These are phyloP conservation scores for Echeveria elegans DNA, from an alignment of 164 flowering plant genomes.

Conservation along the genomic window DNA sequence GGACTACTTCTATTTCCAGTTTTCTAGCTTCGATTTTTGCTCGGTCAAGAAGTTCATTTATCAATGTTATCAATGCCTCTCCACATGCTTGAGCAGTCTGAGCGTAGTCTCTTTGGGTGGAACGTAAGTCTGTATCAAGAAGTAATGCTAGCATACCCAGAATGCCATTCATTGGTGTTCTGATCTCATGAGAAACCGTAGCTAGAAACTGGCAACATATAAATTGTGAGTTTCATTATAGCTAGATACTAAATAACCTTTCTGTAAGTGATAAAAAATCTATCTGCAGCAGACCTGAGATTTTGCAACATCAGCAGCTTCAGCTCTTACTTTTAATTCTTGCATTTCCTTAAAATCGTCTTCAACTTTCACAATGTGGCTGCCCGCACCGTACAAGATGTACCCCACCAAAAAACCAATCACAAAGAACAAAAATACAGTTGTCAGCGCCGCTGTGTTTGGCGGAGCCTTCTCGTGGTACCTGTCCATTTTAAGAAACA, in stretches of 20 bases:
- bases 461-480: conserved; percentile 63
- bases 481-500: conserved; percentile 25
- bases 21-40: conserved; percentile 95
- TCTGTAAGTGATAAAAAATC: not conserved
- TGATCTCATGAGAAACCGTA: conserved; percentile 93
- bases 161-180: conserved; percentile 97
- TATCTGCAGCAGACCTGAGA: conserved; percentile 74
- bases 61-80: conserved; percentile 66
- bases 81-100: conserved; percentile 92
- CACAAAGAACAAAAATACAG: conserved; percentile 50
- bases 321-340: conserved; percentile 73
- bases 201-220: conserved; percentile 71
- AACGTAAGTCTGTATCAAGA: conserved; percentile 66
- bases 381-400: conserved; percentile 55
- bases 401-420: conserved; percentile 62
- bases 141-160: conserved; percentile 90
- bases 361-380: conserved; percentile 74
- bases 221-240: not conserved
- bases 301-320: conserved; percentile 94
- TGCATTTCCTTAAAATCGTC: conserved; percentile 77
- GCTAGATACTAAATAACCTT: not conserved
- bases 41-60: conserved; percentile 89
- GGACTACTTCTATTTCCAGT: conserved; percentile 72
- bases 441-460: conserved; percentile 56
- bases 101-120: conserved; percentile 73